These are phyloP conservation scores for Mycena floridula DNA, from an alignment of 768 basidiomycete genomes.

Conservation along the genomic window DNA sequence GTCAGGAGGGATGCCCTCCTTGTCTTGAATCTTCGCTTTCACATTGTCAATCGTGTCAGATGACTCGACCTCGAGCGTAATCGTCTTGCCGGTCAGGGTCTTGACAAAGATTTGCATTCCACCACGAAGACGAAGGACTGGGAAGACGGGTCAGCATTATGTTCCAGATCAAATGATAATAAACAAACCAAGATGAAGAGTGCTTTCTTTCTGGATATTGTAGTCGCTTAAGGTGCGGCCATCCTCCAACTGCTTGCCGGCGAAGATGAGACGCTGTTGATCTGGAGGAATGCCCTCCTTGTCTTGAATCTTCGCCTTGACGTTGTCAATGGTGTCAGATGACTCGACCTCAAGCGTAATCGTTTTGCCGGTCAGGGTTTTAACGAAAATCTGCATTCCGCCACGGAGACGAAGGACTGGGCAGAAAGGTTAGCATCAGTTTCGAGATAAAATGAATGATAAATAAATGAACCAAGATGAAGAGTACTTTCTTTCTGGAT, in stretches of 20 bases:
- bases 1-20: conserved; percentile 90
- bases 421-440: neutral
- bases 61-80: conserved; percentile 85
- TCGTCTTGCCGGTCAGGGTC: conserved; percentile 85
- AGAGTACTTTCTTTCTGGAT: conserved; percentile 96
- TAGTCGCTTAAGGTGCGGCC: conserved; percentile 93
- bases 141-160: conserved; percentile 92
- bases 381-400: conserved; percentile 44
- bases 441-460: too few species aligned
- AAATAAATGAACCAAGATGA: conserved; percentile 40
- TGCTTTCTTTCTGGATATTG: conserved; percentile 99
- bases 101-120: conserved; percentile 78
- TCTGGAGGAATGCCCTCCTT: conserved; percentile 95
- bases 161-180: too few species aligned
- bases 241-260: conserved; percentile 99
- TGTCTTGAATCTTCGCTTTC: conserved; percentile 91
- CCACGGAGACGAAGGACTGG: conserved; percentile 14
- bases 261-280: conserved; percentile 98
- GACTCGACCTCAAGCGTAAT: conserved; percentile 98
- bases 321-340: conserved; percentile 96
- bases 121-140: conserved; percentile 53
- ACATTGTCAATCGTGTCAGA: conserved; percentile 87
- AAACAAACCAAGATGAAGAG: conserved; percentile 93
- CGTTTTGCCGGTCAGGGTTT: conserved; percentile 94
- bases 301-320: conserved; percentile 96